These are phyloP conservation scores for Globisporangium parvum DNA, from an alignment of 352 stramenopile genomes.

Conservation along the genomic window DNA sequence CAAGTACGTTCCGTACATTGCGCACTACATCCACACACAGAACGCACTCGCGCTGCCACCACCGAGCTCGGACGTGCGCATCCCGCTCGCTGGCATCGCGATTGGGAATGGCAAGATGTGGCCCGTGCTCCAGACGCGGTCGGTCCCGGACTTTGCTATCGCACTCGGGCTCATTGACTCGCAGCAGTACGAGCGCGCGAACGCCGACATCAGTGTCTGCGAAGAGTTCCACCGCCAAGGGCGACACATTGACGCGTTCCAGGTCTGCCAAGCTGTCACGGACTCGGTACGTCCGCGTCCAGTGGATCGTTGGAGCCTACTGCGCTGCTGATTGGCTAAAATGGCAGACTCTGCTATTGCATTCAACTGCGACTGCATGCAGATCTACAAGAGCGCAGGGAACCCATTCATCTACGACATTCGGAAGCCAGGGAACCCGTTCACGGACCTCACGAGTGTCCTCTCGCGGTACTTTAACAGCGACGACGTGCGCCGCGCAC, in stretches of 20 bases:
- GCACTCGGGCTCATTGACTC: conserved; percentile 77
- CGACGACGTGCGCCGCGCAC: conserved; percentile 67
- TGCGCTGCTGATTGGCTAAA: not conserved
- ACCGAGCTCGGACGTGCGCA: conserved; percentile 24
- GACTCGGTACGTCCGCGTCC: conserved; percentile 25
- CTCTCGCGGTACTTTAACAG: conserved; percentile 83
- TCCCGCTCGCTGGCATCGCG: conserved; percentile 85
- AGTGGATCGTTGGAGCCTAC: not conserved
- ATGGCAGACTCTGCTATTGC: no score
- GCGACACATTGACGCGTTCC: conserved; percentile 65
- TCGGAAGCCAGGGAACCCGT: conserved; percentile 50
- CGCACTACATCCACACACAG: conserved; percentile 89
- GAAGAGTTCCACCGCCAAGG: conserved; percentile 72
- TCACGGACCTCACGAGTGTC: conserved; percentile 37
- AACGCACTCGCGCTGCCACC: conserved; percentile 39
- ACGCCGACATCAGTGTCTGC: conserved; percentile 66
- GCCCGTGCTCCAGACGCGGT: conserved; percentile 76
- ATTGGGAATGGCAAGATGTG: conserved; percentile 89
- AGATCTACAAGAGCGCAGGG: conserved; percentile 73
- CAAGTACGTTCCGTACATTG: conserved; percentile 95
- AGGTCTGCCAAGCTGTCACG: conserved; percentile 59
- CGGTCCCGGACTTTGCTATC: conserved; percentile 75
- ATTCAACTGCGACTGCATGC: no score
- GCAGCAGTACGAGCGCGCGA: conserved; percentile 73
- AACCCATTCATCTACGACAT: conserved; percentile 86